phyloP scores from a whole-genome alignment of 2,329 filamentous ascomycete species.

The Colletotrichum incanum region DNA sequence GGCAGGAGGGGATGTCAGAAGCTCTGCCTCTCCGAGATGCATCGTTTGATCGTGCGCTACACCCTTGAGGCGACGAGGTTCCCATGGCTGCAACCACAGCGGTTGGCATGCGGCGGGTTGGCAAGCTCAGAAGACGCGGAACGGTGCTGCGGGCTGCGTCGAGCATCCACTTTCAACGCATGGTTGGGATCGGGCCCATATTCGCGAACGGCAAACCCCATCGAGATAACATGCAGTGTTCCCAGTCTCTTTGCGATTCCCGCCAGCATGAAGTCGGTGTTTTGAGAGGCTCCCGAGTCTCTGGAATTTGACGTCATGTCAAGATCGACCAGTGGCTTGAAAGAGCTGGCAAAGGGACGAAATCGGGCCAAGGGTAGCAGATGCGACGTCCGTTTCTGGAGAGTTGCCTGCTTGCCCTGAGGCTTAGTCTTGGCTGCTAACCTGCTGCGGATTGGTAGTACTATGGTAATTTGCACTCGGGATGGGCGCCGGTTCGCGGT shows the following conservation, averaged over 20 bases:
- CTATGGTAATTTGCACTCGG: not conserved
- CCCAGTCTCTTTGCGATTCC: not conserved
- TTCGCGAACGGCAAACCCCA: constrained; percentile 3
- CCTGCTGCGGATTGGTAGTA: not conserved
- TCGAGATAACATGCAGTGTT: not conserved
- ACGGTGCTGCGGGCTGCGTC: constrained; percentile 2
- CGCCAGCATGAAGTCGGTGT: not conserved
- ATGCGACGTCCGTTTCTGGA: not conserved
- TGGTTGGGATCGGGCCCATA: not conserved
- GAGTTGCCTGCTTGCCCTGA: too few species aligned
- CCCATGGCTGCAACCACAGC: constrained; percentile 10
- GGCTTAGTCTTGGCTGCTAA: not conserved
- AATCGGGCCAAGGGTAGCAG: not conserved
- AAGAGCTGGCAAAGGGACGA: not conserved
- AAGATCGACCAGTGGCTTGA: constrained; percentile 16
- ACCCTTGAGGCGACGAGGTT: not conserved
- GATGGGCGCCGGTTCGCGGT: constrained; percentile 14
- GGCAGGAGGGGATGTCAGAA: not conserved
- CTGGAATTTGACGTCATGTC: constrained; percentile 34
- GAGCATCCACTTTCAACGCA: not conserved
- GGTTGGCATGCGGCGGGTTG: not conserved
- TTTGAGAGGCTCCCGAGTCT: not conserved
- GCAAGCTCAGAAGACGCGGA: not conserved
- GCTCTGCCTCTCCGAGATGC: constrained; percentile 2
- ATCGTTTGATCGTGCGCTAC: constrained; percentile 4